phyloP scores from a whole-genome alignment of 1,284 basidiomycete genomes.

The Rhizopogon hawkerae region DNA sequence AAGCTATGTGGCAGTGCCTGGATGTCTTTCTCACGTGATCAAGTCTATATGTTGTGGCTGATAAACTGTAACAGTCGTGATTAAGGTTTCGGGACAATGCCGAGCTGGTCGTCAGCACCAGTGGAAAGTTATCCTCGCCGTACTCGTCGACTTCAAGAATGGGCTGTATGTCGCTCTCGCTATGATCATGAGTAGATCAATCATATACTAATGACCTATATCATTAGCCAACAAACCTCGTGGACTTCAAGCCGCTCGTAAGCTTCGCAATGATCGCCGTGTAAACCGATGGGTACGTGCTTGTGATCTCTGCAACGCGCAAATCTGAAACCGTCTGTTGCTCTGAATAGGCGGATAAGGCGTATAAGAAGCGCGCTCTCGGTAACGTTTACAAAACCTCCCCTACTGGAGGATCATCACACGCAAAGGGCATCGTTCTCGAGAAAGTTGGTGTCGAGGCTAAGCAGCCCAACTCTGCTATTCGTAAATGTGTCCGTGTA shows the following conservation, averaged over 20 bases:
- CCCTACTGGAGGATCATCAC: constrained; percentile 97
- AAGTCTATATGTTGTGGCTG: constrained; percentile 19
- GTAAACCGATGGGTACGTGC: constrained; percentile 91
- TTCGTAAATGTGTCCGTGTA: constrained; percentile 99
- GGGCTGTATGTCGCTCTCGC: constrained; percentile 59
- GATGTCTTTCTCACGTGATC: neutral
- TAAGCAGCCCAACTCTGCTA: constrained; percentile 99
- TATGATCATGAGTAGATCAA: neutral
- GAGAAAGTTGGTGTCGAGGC: constrained; percentile 96
- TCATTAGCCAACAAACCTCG: constrained; percentile 88
- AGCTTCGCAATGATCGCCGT: constrained; percentile 90
- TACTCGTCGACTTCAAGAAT: constrained; percentile 57
- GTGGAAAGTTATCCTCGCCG: constrained; percentile 23
- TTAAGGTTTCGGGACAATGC: constrained; percentile 22
- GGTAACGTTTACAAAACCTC: constrained; percentile 99
- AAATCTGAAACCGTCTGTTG: constrained; percentile 11
- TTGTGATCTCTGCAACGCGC: constrained; percentile 1
- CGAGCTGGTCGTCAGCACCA: constrained; percentile 8
- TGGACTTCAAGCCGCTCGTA: constrained; percentile 98
- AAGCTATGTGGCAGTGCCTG: no score
- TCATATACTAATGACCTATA: constrained; percentile 10
- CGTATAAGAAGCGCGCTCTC: constrained; percentile 99
- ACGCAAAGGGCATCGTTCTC: constrained; percentile 99
- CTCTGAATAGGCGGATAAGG: constrained; percentile 80
- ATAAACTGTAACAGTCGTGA: constrained; percentile 28